Base-by-base conservation (phyloP, 2,329 filamentous ascomycete species). In the Chrysoporthe deuterocubensis region DNA sequence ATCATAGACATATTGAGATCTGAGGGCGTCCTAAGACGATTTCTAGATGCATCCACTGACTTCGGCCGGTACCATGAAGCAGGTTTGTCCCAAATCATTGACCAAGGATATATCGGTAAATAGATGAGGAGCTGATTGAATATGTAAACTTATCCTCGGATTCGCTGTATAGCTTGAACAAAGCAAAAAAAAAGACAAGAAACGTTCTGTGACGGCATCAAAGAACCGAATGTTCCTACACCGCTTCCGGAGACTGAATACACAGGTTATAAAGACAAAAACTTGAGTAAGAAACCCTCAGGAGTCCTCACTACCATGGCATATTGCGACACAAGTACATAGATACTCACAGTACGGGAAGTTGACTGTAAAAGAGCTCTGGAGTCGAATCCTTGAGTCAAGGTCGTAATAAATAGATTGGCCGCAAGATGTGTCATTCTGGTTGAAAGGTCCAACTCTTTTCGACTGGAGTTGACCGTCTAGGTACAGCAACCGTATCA, bases 201-300 rank as follows among this genome's bases (percentile, higher is more conserved):
- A 32, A 18, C 32, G 11, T 11, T 18, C 21, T 34, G 42, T 26
- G n/a, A 43, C 32, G 3, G 42, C 3, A 43, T 61, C 59, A 61
- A 61, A 48, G 59, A 13, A 44, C 18, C n/a, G 14, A 5, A n/a
- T n/a, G 8, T 34, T n/a, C 21, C 26, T 34, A 46, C 9, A 61
- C 59, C 42, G 59, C 59, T 48, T 37, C 42, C 43, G 59, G 59
- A 61, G 42, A 21, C 42, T 48, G 42, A 18, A 32, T 44, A 37
- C 9, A 18, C 8, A 32, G 21, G 44, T 61, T 4, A 48, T 4
- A 9, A 6, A 32, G n/a, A 46, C 11, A 61, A 44, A 44, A 11
- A 46, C 21, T 44, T 16, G 18, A 46, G 11, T 4, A 37, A 34
- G 13, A 37, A 2, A 26, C 26, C 21, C 4, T 13, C 50, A 34